Evolutionary conservation across 306 rosid genomes (phyloP).

Genomic region (Luffa acutangula): DNA sequence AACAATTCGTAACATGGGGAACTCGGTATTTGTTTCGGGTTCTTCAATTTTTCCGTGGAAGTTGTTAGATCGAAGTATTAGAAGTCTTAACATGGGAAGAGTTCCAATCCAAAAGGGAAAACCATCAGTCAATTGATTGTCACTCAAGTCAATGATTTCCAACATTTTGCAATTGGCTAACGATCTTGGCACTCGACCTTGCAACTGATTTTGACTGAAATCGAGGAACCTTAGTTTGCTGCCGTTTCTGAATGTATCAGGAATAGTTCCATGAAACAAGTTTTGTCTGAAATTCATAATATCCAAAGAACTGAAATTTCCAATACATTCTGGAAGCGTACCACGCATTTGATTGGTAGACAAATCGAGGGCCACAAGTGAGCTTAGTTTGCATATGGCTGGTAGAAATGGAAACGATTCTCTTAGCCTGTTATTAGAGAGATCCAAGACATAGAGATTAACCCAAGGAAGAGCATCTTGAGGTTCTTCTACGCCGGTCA

Average conservation of each 20-base stretch:
- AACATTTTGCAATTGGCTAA: slow-evolving; percentile 3
- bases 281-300: background rate
- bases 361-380: background rate
- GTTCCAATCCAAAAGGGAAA: slow-evolving; percentile 21
- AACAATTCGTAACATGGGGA: slow-evolving; percentile 6
- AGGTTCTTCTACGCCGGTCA: slow-evolving; percentile 7
- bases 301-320: background rate
- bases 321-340: slow-evolving; percentile 11
- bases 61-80: slow-evolving; percentile 5
- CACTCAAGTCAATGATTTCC: slow-evolving; percentile 9
- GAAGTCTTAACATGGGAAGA: slow-evolving; percentile 3
- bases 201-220: slow-evolving; percentile 15
- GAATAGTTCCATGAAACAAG: background rate
- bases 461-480: slow-evolving; percentile 7
- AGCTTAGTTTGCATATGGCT: slow-evolving; percentile 11
- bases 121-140: background rate
- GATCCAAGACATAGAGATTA: background rate
- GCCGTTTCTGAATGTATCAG: background rate
- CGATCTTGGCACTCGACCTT: slow-evolving; percentile 16
- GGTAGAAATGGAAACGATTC: background rate
- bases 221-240: slow-evolving; percentile 4
- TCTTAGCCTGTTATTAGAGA: background rate
- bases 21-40: background rate
- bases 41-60: slow-evolving; percentile 15
- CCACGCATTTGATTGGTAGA: slow-evolving; percentile 16